Evolutionary conservation across 2,329 filamentous ascomycete species (phyloP).

Genomic region (Phaeophleospora eucalypticola): DNA sequence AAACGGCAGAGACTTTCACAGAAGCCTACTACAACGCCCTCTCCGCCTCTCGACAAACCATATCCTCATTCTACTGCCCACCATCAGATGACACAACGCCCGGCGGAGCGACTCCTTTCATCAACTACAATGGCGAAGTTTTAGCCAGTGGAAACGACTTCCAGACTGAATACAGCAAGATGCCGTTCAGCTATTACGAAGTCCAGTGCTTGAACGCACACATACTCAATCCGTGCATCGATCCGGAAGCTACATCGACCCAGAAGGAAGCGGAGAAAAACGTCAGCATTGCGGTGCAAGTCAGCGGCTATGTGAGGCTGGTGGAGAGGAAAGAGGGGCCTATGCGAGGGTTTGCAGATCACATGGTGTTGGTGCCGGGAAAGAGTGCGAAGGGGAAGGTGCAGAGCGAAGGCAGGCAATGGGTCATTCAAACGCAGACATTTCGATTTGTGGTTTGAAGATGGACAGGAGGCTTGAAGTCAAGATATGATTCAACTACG

Average conservation of each 20-base stretch:
- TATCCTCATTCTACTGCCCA: constrained; percentile 68
- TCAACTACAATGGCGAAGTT: constrained; percentile 74
- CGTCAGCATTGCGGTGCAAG: constrained; percentile 67
- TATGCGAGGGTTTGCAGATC: constrained; percentile 71
- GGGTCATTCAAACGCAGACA: constrained; percentile 42
- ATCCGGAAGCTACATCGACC: constrained; percentile 23
- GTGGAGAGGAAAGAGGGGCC: constrained; percentile 56
- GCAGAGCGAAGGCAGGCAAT: constrained; percentile 28
- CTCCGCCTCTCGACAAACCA: constrained; percentile 53
- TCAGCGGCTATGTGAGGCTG: constrained; percentile 68
- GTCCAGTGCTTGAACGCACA: constrained; percentile 74
- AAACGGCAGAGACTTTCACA: constrained; percentile 68
- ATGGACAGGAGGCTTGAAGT: too few species aligned
- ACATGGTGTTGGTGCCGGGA: constrained; percentile 69
- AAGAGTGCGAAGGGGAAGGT: constrained; percentile 15
- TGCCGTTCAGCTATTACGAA: constrained; percentile 63
- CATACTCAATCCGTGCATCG: constrained; percentile 60
- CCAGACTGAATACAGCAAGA: constrained; percentile 60
- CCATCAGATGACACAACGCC: constrained; percentile 49
- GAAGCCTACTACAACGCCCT: constrained; percentile 73
- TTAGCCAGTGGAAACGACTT: constrained; percentile 61
- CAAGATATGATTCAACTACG: too few species aligned
- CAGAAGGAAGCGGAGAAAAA: constrained; percentile 49
- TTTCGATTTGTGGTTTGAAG: constrained; percentile 41
- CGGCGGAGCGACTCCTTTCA: constrained; percentile 55